Percentiles rank a stretch among this genome's conserved stretches.
These are phyloP conservation scores for Barnettozyma pratensis DNA, from an alignment of 805 yeast genomes.

Conservation along the genomic window DNA sequence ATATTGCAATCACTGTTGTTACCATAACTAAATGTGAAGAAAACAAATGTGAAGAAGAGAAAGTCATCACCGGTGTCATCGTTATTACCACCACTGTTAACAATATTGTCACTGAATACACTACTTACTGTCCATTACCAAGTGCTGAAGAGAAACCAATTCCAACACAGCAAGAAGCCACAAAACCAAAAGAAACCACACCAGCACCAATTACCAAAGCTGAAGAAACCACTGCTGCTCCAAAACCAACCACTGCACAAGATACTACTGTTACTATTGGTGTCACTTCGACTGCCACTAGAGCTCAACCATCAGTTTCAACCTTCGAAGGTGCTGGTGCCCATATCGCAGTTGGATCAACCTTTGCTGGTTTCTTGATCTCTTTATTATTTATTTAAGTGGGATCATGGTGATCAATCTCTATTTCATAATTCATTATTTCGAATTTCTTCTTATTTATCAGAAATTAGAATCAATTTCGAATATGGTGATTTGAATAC, in stretches of 20 bases:
- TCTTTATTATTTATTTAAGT: not conserved
- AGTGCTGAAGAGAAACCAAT: not conserved
- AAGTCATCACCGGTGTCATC: slow-evolving; percentile 4
- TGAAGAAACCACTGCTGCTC: not conserved
- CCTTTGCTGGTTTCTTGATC: not conserved
- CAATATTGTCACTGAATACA: not conserved
- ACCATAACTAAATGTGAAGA: not conserved
- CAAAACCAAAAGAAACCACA: no score
- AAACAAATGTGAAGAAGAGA: slow-evolving; percentile 3
- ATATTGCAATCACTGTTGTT: not conserved
- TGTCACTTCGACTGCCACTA: not conserved
- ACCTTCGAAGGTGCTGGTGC: slow-evolving; percentile 39
- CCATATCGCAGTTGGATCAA: slow-evolving; percentile 13
- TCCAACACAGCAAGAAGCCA: not conserved
- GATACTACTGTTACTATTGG: not conserved
- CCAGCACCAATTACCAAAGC: no score
- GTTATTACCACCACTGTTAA: slow-evolving; percentile 1
- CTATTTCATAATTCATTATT: no score
- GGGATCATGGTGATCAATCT: not conserved
- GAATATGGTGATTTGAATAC: no score
- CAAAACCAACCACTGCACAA: not conserved
- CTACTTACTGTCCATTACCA: slow-evolving; percentile 3
- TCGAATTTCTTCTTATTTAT: no score
- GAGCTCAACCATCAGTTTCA: slow-evolving; percentile 13
- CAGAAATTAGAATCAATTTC: no score